Evolutionary conservation across 768 basidiomycete genomes (phyloP).

Genomic region (Mycena alexandri): DNA sequence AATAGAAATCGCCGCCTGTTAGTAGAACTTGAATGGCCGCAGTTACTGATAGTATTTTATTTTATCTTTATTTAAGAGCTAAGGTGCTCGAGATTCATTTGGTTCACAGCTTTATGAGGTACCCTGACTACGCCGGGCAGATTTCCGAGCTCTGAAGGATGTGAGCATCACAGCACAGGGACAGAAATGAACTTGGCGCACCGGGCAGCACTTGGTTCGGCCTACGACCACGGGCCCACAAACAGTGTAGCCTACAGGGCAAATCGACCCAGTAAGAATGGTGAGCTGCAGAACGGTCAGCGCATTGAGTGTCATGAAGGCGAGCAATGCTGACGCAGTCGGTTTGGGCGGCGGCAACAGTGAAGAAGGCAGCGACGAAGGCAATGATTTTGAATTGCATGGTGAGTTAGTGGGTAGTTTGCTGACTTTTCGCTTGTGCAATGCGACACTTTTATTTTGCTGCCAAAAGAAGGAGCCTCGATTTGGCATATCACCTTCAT

Average conservation of each 20-base stretch:
- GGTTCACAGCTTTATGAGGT: too few relatives aligned
- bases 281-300: not conserved
- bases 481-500: not conserved
- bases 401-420: not conserved
- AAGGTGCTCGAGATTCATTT: too few relatives aligned
- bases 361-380: slow-evolving; percentile 12
- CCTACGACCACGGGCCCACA: slow-evolving; percentile 2
- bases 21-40: too few relatives aligned
- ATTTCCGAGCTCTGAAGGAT: not conserved
- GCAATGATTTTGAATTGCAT: slow-evolving; percentile 7
- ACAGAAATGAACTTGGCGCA: not conserved
- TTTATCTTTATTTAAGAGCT: too few relatives aligned
- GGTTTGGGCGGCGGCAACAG: slow-evolving; percentile 2
- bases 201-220: slow-evolving; percentile 10
- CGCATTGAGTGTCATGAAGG: not conserved
- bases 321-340: slow-evolving; percentile 1
- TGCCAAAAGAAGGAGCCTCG: not conserved
- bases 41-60: too few relatives aligned
- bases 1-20: too few relatives aligned
- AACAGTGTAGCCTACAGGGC: not conserved
- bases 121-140: slow-evolving; percentile 5
- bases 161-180: not conserved
- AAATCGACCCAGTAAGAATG: not conserved
- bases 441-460: too few relatives aligned
- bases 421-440: too few relatives aligned